Conservation (phyloP, 352 stramenopile genomes). For the Globisporangium takayamanum region DNA sequence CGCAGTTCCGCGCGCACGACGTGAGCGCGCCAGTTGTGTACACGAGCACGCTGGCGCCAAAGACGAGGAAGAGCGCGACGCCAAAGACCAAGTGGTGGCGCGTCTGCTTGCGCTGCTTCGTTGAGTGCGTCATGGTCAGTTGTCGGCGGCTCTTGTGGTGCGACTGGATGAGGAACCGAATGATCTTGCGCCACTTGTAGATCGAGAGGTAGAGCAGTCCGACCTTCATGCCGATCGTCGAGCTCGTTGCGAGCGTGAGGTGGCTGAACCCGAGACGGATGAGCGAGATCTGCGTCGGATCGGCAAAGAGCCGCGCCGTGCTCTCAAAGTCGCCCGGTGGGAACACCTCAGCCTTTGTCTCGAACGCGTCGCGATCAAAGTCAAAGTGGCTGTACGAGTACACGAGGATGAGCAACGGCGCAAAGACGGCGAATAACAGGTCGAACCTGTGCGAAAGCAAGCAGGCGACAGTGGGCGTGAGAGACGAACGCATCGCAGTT, state of each 20-base stretch:
- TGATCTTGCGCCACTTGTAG: slow-evolving; percentile 21
- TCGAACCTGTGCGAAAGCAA: too few relatives aligned
- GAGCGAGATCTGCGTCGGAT: slow-evolving; percentile 32
- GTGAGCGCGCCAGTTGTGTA: slow-evolving; percentile 13
- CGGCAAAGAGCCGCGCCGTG: slow-evolving; percentile 33
- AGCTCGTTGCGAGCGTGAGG: slow-evolving; percentile 28
- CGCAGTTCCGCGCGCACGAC: slow-evolving; percentile 9
- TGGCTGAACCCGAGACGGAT: slow-evolving; percentile 42
- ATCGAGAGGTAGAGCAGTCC: slow-evolving; percentile 16
- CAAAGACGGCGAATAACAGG: slow-evolving; percentile 57
- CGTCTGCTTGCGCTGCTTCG: slow-evolving; percentile 10
- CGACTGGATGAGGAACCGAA: slow-evolving; percentile 12
- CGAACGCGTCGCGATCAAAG: slow-evolving; percentile 34
- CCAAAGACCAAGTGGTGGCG: slow-evolving; percentile 12
- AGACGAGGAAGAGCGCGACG: slow-evolving; percentile 9
- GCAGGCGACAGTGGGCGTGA: not conserved
- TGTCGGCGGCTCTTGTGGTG: slow-evolving; percentile 8
- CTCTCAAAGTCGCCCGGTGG: slow-evolving; percentile 25
- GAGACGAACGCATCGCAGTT: too few relatives aligned
- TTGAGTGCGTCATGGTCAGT: slow-evolving; percentile 6
- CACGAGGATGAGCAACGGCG: slow-evolving; percentile 30
- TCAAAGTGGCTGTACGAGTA: slow-evolving; percentile 37
- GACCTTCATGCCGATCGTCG: slow-evolving; percentile 14
- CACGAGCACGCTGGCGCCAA: slow-evolving; percentile 6
- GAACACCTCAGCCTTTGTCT: slow-evolving; percentile 24